Base-by-base conservation (phyloP, 192 early-diverging fungal species). In the Spizellomyces punctatus region DNA sequence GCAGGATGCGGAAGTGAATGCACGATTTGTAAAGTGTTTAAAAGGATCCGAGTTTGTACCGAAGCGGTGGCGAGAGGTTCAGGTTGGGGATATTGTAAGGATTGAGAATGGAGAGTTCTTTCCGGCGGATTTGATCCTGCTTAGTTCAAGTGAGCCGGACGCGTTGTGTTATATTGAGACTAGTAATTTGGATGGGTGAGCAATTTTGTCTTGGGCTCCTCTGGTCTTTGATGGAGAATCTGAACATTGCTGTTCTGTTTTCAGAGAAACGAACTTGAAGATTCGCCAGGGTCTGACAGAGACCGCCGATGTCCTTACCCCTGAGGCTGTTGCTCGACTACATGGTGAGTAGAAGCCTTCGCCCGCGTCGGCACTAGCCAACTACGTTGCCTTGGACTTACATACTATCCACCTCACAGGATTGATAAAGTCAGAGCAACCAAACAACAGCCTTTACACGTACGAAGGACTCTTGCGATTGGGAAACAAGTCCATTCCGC, bases 111-210 rank as follows among this genome's bases (percentile, higher is more conserved):
- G 88, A 12, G 91, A 94, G 68, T 89, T 90, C 50, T 94, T 99
- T 71, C 95, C 97, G 0, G 96, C 96, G 0, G 97, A 99, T 81
- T 76, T 99, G 76, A 83, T 98, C 36, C 71, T 99, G 64, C 71
- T 99, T 14, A 94, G 92, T 84, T 92, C 90, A 49, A 93, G 91
- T 14, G 97, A 98, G 76, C 97, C 95, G 6, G 96, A 99, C 79
- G 96, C 93, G 48, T 83, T 98, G 78, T 95, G 93, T 78, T 99
- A 98, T 67, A 95, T 99, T 64, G 97, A 99, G 77, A 99, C 97
- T 63, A 95, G 94, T 71, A 97, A 96, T 77, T 84, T 99, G 69
- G 97, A 99, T 78, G 97, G 27, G 92, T 93, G 81, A 81, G 76
- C 76, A 45, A 16, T 41, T 8, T 8, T 22, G 50, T 46, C 63